These are phyloP conservation scores for Acanthamoeba lenticulata DNA, from an alignment of 208 protist species.

Conservation along the genomic window DNA sequence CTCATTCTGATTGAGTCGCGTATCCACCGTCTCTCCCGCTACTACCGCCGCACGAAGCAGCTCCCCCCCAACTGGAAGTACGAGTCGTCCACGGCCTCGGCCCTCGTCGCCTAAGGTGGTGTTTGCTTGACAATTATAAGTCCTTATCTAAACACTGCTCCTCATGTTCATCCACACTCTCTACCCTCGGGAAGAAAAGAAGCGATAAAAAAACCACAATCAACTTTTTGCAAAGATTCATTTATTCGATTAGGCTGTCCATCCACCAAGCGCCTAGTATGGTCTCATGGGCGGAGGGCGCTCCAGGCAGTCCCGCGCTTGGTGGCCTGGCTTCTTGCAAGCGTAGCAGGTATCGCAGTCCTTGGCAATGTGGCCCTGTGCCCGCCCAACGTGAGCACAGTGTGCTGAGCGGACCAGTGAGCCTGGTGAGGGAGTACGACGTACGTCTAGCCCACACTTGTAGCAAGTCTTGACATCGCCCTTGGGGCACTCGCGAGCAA, in stretches of 20 bases:
- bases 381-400: no score
- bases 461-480: conserved; percentile 65
- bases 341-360: conserved; percentile 68
- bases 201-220: neutral
- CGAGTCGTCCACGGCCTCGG: conserved; percentile 68
- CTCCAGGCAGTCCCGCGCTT: conserved; percentile 24
- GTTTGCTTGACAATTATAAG: conserved; percentile 20
- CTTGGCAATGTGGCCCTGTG: conserved; percentile 64
- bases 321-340: conserved; percentile 62
- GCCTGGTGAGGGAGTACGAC: neutral
- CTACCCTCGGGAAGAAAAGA: neutral
- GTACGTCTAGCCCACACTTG: conserved; percentile 65
- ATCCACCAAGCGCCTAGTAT: no score
- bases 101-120: conserved; percentile 67
- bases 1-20: conserved; percentile 99
- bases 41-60: conserved; percentile 95
- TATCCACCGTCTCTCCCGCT: conserved; percentile 99
- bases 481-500: conserved; percentile 66
- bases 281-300: neutral
- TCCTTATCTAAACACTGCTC: neutral
- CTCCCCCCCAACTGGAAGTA: conserved; percentile 97
- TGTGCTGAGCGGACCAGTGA: no score
- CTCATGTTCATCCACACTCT: neutral
- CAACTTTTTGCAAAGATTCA: neutral
- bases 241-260: no score